These are phyloP conservation scores for Podosphaera fusca DNA, from an alignment of 2,329 filamentous ascomycete species.

Conservation along the genomic window DNA sequence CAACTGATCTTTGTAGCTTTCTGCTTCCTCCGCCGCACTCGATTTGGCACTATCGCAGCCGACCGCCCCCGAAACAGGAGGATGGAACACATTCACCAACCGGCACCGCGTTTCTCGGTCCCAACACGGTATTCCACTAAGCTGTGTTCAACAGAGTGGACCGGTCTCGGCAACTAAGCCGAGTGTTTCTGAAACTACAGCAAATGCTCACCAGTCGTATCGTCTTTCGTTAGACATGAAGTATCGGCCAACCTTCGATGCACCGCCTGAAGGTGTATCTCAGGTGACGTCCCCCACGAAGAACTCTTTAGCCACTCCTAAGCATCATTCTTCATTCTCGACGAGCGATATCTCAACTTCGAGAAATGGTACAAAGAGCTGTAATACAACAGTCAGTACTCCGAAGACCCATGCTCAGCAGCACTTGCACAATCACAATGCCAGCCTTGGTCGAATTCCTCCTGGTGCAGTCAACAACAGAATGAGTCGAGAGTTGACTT, in stretches of 20 bases:
- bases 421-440: conserved; percentile 48
- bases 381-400: conserved; percentile 9
- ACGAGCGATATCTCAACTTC: conserved; percentile 71
- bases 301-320: conserved; percentile 37
- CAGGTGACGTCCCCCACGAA: conserved; percentile 21
- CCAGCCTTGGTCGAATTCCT: conserved; percentile 59
- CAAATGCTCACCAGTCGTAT: conserved; percentile 25
- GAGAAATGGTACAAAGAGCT: conserved; percentile 27
- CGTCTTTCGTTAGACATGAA: conserved; percentile 36
- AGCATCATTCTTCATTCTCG: conserved; percentile 73
- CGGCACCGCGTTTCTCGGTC: conserved; percentile 13
- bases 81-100: conserved; percentile 12
- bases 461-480: conserved; percentile 39
- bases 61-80: conserved; percentile 31
- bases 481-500: conserved; percentile 45
- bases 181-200: conserved; percentile 21
- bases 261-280: conserved; percentile 9
- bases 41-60: conserved; percentile 54
- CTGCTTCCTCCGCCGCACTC: conserved; percentile 57
- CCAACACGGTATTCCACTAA: conserved; percentile 25
- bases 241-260: conserved; percentile 17
- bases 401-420: conserved; percentile 36
- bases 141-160: conserved; percentile 3
- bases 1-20: conserved; percentile 37
- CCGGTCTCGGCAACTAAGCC: conserved; percentile 18